Percentiles rank a stretch among this genome's conserved stretches.
Evolutionary conservation across 441 rosid genomes (phyloP).

Genomic region (Erodium texanum): DNA sequence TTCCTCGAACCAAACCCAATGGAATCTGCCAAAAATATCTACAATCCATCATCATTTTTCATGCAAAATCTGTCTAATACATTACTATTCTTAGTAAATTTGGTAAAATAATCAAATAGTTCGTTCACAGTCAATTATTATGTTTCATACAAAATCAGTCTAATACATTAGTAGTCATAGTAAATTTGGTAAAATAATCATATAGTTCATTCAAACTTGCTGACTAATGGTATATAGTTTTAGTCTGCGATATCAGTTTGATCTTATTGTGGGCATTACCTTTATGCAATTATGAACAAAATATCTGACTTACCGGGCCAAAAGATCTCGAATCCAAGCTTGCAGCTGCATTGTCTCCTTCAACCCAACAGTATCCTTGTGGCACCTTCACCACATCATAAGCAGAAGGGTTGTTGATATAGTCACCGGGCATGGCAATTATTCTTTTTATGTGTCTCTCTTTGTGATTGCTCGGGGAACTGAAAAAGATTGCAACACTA

Average conservation of each 20-base stretch:
- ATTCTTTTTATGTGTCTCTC: constrained; percentile 75
- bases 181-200: not conserved
- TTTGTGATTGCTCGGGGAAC: constrained; percentile 58
- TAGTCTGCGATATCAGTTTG: not conserved
- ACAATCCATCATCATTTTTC: not conserved
- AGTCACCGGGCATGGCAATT: constrained; percentile 80
- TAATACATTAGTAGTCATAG: not conserved
- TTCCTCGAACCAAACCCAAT: constrained; percentile 64
- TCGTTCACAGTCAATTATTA: not conserved
- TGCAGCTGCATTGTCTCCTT: constrained; percentile 61
- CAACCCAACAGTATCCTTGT: constrained; percentile 89
- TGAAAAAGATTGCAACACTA: constrained; percentile 26
- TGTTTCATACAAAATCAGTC: not conserved
- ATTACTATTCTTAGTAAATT: not conserved
- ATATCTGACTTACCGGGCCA: constrained; percentile 59
- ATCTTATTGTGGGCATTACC: not conserved
- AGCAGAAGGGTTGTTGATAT: constrained; percentile 35
- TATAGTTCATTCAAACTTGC: not conserved
- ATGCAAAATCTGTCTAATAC: not conserved
- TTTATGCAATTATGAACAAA: not conserved
- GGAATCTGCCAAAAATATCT: constrained; percentile 47
- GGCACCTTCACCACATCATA: constrained; percentile 37
- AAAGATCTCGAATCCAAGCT: constrained; percentile 69
- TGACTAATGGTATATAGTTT: not conserved
- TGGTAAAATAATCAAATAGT: not conserved